Evolutionary conservation across 345 rosid genomes (phyloP), one percentile per base, ranked within the genome.

Genomic region (Eucalyptus tenuipes): DNA sequence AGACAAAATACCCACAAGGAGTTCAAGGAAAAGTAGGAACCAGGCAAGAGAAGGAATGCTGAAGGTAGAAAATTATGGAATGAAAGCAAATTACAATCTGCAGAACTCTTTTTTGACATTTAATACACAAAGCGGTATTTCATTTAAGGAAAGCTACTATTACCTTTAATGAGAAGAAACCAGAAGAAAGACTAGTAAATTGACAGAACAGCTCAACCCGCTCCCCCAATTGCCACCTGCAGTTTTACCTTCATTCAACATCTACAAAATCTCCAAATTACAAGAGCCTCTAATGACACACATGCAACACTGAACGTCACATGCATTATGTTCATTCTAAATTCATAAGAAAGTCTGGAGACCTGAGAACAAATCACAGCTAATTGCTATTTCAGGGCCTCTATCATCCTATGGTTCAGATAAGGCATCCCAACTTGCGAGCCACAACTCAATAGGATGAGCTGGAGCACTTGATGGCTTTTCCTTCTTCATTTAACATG

Each of bases 111-210:
- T 37, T 37, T 71, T 8, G 25, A 71, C 82, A 37, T 71, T 42
- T 71, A 44, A 75, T 22, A 5, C 8, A 40, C 47, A 75, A 64
- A 64, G 47, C 0, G 17, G 87, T 86, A 16, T 61, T 86, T 86
- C 84, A 84, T 80, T 33, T 61, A 71, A 75, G 79, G 87, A 20
- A 89, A 29, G 71, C 29, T 45, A 45, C 53, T 49, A 42, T 50
- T 86, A 49, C 64, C 87, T 94, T 96, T 85, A 94, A 88, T 87
- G 97, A 94, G 88, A 94, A 88, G 90, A 95, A 93, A 88, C 95
- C 90, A 68, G 97, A 95, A 84, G 94, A 95, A 89, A 94, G 91
- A 89, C 92, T 91, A 79, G 95, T 88, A 91, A 95, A 90, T 97
- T 96, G 92, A 55, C 71, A 93, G 89, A 95, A 93, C 92, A 92